These are phyloP conservation scores for Metschnikowia similis DNA, from an alignment of 805 yeast species.

Conservation along the genomic window DNA sequence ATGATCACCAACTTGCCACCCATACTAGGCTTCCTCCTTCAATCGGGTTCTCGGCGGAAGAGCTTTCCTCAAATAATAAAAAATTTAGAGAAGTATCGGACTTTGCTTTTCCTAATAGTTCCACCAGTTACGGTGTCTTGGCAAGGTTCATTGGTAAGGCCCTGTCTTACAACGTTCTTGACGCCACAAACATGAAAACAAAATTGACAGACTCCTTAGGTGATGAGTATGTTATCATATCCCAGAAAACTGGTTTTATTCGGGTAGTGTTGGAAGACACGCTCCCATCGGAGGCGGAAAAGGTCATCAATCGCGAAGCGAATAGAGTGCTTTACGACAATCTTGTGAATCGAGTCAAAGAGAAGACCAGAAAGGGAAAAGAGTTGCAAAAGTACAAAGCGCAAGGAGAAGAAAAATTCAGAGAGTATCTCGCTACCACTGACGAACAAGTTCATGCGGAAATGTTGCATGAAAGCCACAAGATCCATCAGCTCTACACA, in stretches of 20 bases:
- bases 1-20: constrained; percentile 24
- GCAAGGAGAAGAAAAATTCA: not conserved
- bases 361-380: constrained; percentile 23
- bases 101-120: constrained; percentile 30
- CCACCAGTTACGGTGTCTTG: constrained; percentile 32
- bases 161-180: constrained; percentile 29
- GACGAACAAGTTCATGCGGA: not conserved
- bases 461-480: constrained; percentile 2
- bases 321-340: constrained; percentile 14
- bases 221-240: constrained; percentile 38
- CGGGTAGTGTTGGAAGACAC: constrained; percentile 26
- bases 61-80: constrained; percentile 3
- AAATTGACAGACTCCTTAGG: constrained; percentile 28
- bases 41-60: constrained; percentile 23
- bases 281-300: constrained; percentile 14
- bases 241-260: constrained; percentile 23
- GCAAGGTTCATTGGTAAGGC: constrained; percentile 41
- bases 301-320: constrained; percentile 8
- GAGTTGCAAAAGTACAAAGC: constrained; percentile 14
- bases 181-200: constrained; percentile 30
- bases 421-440: not conserved
- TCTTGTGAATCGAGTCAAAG: constrained; percentile 26
- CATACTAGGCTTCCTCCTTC: constrained; percentile 38
- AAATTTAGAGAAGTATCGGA: constrained; percentile 18
- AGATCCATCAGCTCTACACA: constrained; percentile 16